phyloP scores from a whole-genome alignment of 306 rosid genomes.

The Dalbergia oliveri region DNA sequence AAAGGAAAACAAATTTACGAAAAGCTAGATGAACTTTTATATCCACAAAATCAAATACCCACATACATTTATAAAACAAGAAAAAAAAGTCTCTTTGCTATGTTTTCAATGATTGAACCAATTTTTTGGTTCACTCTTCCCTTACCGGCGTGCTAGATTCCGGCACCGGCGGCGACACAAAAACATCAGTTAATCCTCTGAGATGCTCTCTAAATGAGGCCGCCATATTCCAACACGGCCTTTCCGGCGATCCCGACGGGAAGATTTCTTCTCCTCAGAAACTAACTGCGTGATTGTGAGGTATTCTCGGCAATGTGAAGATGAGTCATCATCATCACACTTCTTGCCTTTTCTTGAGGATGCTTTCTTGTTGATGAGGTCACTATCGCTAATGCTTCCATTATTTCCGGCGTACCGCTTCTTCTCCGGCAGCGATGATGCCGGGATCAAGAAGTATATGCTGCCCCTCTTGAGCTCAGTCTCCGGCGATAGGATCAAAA shows the following conservation, averaged over 20 bases:
- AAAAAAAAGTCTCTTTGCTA: slow-evolving; percentile 21
- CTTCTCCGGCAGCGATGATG: slow-evolving; percentile 69
- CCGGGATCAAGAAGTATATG: slow-evolving; percentile 90
- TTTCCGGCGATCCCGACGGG: slow-evolving; percentile 65
- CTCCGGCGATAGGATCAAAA: slow-evolving; percentile 81
- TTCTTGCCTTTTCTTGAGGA: slow-evolving; percentile 53
- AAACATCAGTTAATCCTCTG: slow-evolving; percentile 56
- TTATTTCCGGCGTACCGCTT: slow-evolving; percentile 36
- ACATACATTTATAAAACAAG: slow-evolving; percentile 43
- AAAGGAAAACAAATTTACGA: slow-evolving; percentile 23
- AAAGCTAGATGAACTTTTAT: slow-evolving; percentile 43
- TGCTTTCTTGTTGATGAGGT: slow-evolving; percentile 34
- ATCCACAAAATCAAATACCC: slow-evolving; percentile 70
- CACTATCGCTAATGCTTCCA: not conserved
- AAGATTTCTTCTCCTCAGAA: slow-evolving; percentile 59
- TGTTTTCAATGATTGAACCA: slow-evolving; percentile 52
- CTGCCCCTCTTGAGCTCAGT: slow-evolving; percentile 88
- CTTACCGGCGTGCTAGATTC: slow-evolving; percentile 21
- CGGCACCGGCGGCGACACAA: slow-evolving; percentile 34
- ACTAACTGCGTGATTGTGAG: slow-evolving; percentile 23
- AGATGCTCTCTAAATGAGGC: slow-evolving; percentile 82
- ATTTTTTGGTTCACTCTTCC: not conserved
- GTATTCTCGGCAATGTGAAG: slow-evolving; percentile 32
- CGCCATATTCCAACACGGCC: slow-evolving; percentile 65
- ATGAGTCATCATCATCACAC: not conserved